phyloP scores from a whole-genome alignment of 2,329 filamentous ascomycete species.

The Onygenales sp. region DNA sequence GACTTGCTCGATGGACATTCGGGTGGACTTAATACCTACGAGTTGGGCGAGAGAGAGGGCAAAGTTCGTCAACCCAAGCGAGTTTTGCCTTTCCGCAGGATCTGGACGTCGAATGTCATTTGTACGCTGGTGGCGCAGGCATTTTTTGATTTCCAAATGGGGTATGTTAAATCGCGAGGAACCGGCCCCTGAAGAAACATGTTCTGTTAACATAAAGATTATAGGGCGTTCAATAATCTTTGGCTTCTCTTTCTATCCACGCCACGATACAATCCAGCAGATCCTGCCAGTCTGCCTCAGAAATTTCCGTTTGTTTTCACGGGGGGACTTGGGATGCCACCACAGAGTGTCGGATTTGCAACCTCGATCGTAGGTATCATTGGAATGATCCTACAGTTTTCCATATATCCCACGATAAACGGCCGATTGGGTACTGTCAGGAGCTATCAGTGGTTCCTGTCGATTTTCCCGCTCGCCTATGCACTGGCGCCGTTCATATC shows the following conservation, averaged over 20 bases:
- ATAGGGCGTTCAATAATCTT: constrained; percentile 64
- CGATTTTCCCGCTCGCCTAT: constrained; percentile 64
- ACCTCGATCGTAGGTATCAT: constrained; percentile 67
- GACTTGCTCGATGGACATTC: constrained; percentile 24
- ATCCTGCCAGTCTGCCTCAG: constrained; percentile 33
- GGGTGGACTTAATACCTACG: constrained; percentile 25
- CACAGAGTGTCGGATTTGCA: constrained; percentile 60
- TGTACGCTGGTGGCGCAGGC: constrained; percentile 54
- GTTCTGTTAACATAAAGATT: not conserved
- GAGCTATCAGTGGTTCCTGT: constrained; percentile 58
- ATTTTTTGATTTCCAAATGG: constrained; percentile 64
- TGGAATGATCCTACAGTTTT: constrained; percentile 62
- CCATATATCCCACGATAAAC: constrained; percentile 61
- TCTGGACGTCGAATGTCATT: constrained; percentile 48
- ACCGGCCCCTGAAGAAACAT: not conserved
- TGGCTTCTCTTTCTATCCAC: constrained; percentile 73
- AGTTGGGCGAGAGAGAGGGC: constrained; percentile 26
- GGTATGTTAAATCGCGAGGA: constrained; percentile 14
- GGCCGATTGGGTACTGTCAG: constrained; percentile 57
- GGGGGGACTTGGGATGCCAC: constrained; percentile 63
- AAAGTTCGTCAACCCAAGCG: constrained; percentile 29
- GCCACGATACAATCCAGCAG: constrained; percentile 43
- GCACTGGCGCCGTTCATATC: constrained; percentile 62
- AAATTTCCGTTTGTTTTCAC: constrained; percentile 50
- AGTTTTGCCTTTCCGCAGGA: constrained; percentile 38